phyloP scores from a whole-genome alignment of 202 grass and related monocot genomes.

The Thinopyrum obtusiflorum region DNA sequence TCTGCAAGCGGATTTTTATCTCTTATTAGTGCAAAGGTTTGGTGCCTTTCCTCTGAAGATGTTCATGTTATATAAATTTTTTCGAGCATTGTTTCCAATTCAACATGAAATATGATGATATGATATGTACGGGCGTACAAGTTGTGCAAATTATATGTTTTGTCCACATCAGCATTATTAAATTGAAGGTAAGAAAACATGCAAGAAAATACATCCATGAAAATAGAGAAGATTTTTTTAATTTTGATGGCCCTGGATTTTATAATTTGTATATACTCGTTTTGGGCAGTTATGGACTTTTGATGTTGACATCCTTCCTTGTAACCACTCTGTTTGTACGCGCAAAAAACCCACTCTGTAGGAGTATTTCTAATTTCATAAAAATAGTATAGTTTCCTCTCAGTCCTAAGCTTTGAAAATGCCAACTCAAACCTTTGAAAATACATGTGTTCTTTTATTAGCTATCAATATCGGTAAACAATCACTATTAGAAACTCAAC shows the following conservation, averaged over 20 bases:
- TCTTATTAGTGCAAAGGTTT: no score
- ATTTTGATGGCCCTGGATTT: no score
- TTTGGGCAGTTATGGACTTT: no score
- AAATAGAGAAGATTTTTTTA: no score
- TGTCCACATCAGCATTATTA: neutral
- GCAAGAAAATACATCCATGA: neutral
- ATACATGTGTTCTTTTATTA: neutral
- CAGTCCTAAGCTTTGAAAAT: no score
- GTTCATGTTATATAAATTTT: neutral
- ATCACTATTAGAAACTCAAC: neutral
- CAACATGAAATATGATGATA: neutral
- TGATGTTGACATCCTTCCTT: no score
- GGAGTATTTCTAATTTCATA: no score
- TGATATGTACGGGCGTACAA: neutral
- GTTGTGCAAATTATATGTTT: neutral
- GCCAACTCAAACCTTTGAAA: no score
- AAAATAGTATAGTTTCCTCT: neutral
- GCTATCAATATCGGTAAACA: neutral
- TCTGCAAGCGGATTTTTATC: no score
- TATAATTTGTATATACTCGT: neutral
- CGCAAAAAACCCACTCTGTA: no score
- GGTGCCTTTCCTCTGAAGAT: neutral
- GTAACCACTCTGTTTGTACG: no score
- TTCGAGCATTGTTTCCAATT: neutral
- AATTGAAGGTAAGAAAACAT: neutral